These are phyloP conservation scores for Aureobasidium sp. DNA, from an alignment of 2,329 filamentous ascomycete genomes.

Conservation along the genomic window DNA sequence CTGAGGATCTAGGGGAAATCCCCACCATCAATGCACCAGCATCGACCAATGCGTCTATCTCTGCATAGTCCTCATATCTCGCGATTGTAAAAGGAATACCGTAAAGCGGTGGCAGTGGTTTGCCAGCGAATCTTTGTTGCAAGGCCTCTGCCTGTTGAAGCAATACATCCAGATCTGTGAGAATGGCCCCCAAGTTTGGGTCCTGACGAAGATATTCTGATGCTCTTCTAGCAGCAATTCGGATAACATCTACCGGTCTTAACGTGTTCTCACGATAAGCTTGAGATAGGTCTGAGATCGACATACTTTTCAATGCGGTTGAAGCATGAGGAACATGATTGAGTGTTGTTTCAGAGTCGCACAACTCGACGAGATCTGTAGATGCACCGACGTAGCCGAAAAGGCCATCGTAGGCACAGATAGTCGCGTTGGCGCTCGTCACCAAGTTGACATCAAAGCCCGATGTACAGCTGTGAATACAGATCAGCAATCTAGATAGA, in stretches of 20 bases:
- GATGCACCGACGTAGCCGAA: conserved; percentile 30
- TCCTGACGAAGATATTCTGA: not conserved
- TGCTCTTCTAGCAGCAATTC: not conserved
- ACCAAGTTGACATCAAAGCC: conserved; percentile 42
- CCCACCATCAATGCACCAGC: not conserved
- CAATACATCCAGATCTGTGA: not conserved
- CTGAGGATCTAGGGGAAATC: too few relatives aligned
- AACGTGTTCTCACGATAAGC: not conserved
- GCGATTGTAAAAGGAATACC: conserved; percentile 50
- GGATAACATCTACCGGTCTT: not conserved
- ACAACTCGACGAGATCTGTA: not conserved
- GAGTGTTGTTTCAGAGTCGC: not conserved
- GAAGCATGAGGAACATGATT: too few relatives aligned
- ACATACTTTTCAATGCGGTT: too few relatives aligned
- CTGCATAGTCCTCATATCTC: conserved; percentile 33
- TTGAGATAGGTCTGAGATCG: not conserved
- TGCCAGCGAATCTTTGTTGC: too few relatives aligned
- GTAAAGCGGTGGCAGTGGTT: conserved; percentile 42
- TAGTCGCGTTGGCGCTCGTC: conserved; percentile 40
- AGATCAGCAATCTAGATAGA: not conserved
- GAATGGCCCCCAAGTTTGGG: too few relatives aligned
- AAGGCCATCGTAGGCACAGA: conserved; percentile 43
- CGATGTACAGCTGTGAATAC: conserved; percentile 30
- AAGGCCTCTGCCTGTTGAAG: not conserved
- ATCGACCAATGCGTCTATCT: not conserved